Evolutionary conservation across 2,329 filamentous ascomycete species (phyloP).

Genomic region (Colletotrichum sp.): DNA sequence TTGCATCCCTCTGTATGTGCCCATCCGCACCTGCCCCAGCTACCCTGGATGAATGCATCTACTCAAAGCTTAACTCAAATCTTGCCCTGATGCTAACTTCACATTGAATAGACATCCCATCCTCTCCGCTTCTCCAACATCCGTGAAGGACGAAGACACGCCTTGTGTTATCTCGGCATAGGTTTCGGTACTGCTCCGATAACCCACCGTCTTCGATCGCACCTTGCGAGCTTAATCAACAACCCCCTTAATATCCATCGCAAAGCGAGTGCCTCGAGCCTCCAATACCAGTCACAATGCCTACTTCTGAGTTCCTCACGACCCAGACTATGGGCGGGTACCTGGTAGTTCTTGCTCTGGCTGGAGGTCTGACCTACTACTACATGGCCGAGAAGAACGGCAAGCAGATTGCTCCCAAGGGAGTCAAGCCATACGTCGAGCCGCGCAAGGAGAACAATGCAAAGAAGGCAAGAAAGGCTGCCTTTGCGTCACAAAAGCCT

Average conservation of each 20-base stretch:
- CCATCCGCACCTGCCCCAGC: neutral
- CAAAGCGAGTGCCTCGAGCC: neutral
- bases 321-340: constrained; percentile 21
- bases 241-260: constrained; percentile 2
- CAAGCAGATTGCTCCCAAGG: constrained; percentile 31
- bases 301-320: constrained; percentile 21
- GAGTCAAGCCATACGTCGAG: constrained; percentile 32
- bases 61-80: neutral
- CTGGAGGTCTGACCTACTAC: constrained; percentile 19
- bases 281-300: constrained; percentile 21
- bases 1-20: constrained; percentile 9
- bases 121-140: neutral
- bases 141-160: neutral
- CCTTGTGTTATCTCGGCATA: neutral
- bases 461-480: constrained; percentile 52
- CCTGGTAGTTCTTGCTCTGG: constrained; percentile 17
- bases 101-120: neutral
- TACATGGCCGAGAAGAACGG: constrained; percentile 30
- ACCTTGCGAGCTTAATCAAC: neutral
- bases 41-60: neutral
- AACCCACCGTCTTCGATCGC: neutral
- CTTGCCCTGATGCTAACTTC: neutral
- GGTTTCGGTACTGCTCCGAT: constrained; percentile 1
- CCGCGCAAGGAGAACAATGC: constrained; percentile 45
- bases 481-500: constrained; percentile 41